Evolutionary conservation across 768 basidiomycete genomes (phyloP).

Genomic region (Amanita rubescens): DNA sequence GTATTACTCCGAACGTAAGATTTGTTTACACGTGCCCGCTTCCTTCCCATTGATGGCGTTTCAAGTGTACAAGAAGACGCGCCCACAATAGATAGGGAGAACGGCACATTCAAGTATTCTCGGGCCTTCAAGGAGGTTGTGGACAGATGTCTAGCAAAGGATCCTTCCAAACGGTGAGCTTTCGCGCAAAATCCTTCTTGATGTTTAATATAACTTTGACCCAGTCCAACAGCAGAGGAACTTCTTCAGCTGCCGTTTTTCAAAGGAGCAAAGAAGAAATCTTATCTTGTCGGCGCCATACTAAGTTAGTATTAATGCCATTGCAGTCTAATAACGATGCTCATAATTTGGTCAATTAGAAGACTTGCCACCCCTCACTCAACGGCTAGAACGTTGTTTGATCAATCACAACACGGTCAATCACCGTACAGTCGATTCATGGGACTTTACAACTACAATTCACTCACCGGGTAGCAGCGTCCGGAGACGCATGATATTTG

Average conservation of each 20-base stretch:
- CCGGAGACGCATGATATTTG: constrained; percentile 1
- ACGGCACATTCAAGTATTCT: constrained; percentile 69
- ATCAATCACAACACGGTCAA: constrained; percentile 23
- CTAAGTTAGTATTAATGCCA: constrained; percentile 37
- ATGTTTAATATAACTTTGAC: neutral
- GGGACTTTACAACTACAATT: constrained; percentile 63
- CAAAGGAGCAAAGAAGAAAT: constrained; percentile 68
- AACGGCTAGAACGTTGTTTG: constrained; percentile 63
- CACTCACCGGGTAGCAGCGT: constrained; percentile 20
- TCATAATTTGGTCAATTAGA: constrained; percentile 23
- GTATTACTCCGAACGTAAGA: constrained; percentile 70
- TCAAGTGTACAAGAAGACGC: constrained; percentile 66
- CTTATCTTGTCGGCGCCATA: constrained; percentile 70
- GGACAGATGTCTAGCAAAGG: constrained; percentile 76
- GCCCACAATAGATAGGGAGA: constrained; percentile 68
- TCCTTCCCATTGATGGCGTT: neutral
- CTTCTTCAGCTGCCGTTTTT: constrained; percentile 79
- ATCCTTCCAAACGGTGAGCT: constrained; percentile 65
- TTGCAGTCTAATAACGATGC: neutral
- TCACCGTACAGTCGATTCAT: constrained; percentile 60
- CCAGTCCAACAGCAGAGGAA: constrained; percentile 68
- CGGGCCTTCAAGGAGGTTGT: constrained; percentile 79
- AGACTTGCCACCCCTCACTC: constrained; percentile 64
- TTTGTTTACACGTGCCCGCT: neutral
- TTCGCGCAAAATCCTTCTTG: neutral